phyloP scores from a whole-genome alignment of 176 grass and related monocot genomes.

The Dendrocalamus sinicus region DNA sequence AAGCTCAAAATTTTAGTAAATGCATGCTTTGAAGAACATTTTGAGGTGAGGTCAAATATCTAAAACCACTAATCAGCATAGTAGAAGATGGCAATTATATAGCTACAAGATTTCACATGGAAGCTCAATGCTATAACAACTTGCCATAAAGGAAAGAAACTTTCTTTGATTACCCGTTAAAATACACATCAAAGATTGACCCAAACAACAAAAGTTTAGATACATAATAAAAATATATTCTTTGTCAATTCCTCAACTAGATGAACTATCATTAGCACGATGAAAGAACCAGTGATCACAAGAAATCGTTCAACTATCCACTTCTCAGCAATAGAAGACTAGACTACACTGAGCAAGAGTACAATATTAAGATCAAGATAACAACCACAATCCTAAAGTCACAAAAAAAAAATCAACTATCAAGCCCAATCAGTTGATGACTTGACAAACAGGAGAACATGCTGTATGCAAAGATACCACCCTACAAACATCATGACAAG shows the following conservation, averaged over 20 bases:
- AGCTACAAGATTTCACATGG: conserved; percentile 3
- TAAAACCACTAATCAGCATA: not conserved
- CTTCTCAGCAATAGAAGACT: conserved; percentile 20
- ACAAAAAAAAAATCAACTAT: not conserved
- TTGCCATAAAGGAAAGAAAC: not conserved
- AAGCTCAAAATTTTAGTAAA: conserved; percentile 24
- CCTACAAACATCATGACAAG: not conserved
- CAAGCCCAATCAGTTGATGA: not conserved
- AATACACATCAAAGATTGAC: conserved; percentile 17
- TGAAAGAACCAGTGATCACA: not conserved
- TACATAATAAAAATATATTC: not conserved
- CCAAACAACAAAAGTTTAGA: not conserved
- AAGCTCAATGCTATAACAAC: not conserved
- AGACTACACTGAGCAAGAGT: not conserved
- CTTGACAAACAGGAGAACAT: conserved; percentile 5
- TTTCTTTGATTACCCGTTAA: not conserved
- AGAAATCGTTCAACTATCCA: conserved; percentile 23
- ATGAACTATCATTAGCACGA: conserved; percentile 32
- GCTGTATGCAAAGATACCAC: not conserved
- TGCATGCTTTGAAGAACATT: not conserved
- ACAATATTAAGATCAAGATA: not conserved
- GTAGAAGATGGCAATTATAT: not conserved
- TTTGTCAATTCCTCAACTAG: not conserved
- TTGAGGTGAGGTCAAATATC: conserved; percentile 9
- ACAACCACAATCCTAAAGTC: not conserved